Conservation (phyloP, 257 asterid species). For the Solanum neorickii region DNA sequence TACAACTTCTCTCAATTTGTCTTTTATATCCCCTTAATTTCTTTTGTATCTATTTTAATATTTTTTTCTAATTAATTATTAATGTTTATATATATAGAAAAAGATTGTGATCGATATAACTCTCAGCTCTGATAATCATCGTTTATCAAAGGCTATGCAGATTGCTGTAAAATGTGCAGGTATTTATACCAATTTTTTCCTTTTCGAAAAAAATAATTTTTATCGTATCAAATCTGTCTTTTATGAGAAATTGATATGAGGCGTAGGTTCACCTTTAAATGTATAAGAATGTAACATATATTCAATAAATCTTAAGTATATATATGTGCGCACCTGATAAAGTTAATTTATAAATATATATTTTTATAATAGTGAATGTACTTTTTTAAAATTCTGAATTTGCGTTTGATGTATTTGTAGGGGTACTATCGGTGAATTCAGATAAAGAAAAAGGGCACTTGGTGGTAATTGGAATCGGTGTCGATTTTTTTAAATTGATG, state of each 20-base stretch:
- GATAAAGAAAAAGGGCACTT: slow-evolving; percentile 2
- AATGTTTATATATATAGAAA: not conserved
- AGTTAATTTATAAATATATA: accelerated
- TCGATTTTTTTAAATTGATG: slow-evolving; percentile 21
- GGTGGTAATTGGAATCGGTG: slow-evolving; percentile 27
- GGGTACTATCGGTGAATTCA: slow-evolving; percentile 14
- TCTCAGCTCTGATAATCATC: not conserved
- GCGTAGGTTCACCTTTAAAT: not conserved
- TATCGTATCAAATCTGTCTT: accelerated
- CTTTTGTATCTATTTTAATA: not conserved
- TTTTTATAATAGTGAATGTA: not conserved
- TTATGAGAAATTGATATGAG: not conserved
- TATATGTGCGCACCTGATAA: not conserved
- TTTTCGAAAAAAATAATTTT: not conserved
- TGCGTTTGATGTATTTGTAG: not conserved
- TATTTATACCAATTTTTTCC: not conserved
- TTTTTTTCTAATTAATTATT: not conserved
- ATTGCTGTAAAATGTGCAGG: slow-evolving; percentile 6
- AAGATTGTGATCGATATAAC: not conserved
- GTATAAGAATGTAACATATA: too few relatives aligned
- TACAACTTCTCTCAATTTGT: not conserved
- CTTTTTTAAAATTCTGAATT: not conserved
- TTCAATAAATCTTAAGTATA: not conserved
- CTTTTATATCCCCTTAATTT: not conserved
- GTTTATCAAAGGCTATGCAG: slow-evolving; percentile 14